Percentiles rank a stretch among this genome's conserved stretches.
phyloP scores from a whole-genome alignment of 495 filamentous ascomycete genomes.

The Pyrenula massariospora region DNA sequence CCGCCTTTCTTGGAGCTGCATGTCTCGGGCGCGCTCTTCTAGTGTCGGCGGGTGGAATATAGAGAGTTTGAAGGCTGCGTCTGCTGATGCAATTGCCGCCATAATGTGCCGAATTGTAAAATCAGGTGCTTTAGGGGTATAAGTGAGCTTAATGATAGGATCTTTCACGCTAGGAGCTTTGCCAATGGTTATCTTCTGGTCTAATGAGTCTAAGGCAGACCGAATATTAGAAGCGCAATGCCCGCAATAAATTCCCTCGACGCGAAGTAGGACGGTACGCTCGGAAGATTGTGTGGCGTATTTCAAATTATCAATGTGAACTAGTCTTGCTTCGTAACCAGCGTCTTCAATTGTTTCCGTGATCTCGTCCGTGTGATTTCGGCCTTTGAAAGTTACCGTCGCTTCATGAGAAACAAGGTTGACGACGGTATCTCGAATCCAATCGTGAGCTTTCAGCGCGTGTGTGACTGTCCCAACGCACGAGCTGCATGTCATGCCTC shows the following conservation, averaged over 20 bases:
- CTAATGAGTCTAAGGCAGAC: slow-evolving; percentile 37
- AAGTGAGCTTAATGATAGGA: slow-evolving; percentile 61
- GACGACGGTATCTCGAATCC: slow-evolving; percentile 51
- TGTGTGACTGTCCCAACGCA: slow-evolving; percentile 57
- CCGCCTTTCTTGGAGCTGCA: slow-evolving; percentile 51
- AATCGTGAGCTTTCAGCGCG: slow-evolving; percentile 49
- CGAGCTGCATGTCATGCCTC: slow-evolving; percentile 75
- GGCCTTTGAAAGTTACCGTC: slow-evolving; percentile 46
- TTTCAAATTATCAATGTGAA: slow-evolving; percentile 26
- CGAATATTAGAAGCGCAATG: slow-evolving; percentile 62
- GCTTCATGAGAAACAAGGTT: slow-evolving; percentile 67
- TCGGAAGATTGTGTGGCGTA: neutral
- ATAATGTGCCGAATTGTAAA: slow-evolving; percentile 73
- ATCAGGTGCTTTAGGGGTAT: slow-evolving; percentile 52
- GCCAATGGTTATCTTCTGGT: slow-evolving; percentile 33
- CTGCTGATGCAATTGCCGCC: slow-evolving; percentile 46
- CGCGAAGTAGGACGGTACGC: slow-evolving; percentile 50
- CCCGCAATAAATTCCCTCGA: slow-evolving; percentile 81
- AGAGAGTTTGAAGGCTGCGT: slow-evolving; percentile 50
- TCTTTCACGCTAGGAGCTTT: slow-evolving; percentile 34
- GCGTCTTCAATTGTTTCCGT: slow-evolving; percentile 64
- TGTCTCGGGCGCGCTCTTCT: slow-evolving; percentile 68
- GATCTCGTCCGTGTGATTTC: slow-evolving; percentile 43
- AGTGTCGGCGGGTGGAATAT: slow-evolving; percentile 75
- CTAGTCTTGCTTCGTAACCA: slow-evolving; percentile 55